Conservation (phyloP, 805 yeast genomes). For the Aciculoconidium aculeatum region DNA sequence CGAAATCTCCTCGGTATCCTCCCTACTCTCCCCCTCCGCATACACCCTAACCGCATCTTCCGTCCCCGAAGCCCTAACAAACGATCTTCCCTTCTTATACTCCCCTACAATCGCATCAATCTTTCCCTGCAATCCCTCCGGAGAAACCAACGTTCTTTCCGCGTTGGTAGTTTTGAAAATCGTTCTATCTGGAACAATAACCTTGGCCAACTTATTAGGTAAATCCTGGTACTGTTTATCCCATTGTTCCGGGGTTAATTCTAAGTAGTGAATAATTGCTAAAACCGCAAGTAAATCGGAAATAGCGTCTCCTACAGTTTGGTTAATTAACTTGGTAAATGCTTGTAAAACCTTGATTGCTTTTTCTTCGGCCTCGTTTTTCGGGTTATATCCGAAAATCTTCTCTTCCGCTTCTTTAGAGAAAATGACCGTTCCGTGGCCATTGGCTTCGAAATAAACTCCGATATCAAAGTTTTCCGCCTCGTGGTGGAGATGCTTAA, state of each 20-base stretch:
- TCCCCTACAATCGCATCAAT: constrained; percentile 62
- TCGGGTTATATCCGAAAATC: constrained; percentile 28
- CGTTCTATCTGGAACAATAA: constrained; percentile 74
- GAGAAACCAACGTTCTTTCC: constrained; percentile 74
- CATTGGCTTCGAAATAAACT: constrained; percentile 95
- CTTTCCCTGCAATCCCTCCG: constrained; percentile 66
- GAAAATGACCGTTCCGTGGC: constrained; percentile 96
- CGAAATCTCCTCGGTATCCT: constrained; percentile 25
- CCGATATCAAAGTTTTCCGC: constrained; percentile 84
- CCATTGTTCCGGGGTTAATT: constrained; percentile 67
- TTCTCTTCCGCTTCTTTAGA: constrained; percentile 42
- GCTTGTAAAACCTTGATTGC: constrained; percentile 52
- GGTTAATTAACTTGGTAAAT: constrained; percentile 75
- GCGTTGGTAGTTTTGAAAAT: constrained; percentile 83
- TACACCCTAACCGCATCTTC: constrained; percentile 96
- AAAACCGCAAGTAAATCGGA: constrained; percentile 83
- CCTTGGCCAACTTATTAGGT: constrained; percentile 81
- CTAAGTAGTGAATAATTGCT: constrained; percentile 51
- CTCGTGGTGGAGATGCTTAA: constrained; percentile 92
- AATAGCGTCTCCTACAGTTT: constrained; percentile 97
- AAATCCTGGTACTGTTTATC: constrained; percentile 70
- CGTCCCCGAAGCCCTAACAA: constrained; percentile 96
- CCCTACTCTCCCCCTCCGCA: constrained; percentile 67
- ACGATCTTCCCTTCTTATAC: constrained; percentile 66
- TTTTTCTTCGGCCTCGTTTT: constrained; percentile 37